A percentile compares a stretch with the other conserved stretches of the same genome.
These are phyloP conservation scores for Calonectria montana DNA, from an alignment of 2,329 filamentous ascomycete species.

Conservation along the genomic window DNA sequence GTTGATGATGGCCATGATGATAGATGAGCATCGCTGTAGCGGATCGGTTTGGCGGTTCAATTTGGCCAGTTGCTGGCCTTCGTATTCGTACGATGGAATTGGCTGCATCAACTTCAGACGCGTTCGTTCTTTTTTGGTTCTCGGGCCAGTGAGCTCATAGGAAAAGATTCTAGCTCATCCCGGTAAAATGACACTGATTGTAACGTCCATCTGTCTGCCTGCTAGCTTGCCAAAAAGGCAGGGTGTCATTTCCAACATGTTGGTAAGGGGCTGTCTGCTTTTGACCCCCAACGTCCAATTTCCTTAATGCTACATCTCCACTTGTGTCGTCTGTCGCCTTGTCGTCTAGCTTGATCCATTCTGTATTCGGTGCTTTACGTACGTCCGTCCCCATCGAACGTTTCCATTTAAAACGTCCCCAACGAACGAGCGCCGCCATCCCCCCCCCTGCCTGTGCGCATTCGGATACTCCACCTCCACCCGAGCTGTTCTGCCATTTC, in stretches of 20 bases:
- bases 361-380: conserved; percentile 20
- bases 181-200: background rate
- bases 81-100: conserved; percentile 2
- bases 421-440: conserved; percentile 12
- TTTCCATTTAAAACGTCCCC: conserved; percentile 11
- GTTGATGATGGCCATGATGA: background rate
- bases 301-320: conserved; percentile 41
- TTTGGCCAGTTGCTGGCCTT: background rate
- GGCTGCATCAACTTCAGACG: background rate
- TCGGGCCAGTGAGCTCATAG: background rate
- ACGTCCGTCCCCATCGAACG: conserved; percentile 6
- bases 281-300: conserved; percentile 36
- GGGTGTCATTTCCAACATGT: conserved; percentile 11
- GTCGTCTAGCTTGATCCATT: conserved; percentile 23
- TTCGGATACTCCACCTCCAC: conserved; percentile 19
- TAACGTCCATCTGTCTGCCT: background rate
- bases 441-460: conserved; percentile 8
- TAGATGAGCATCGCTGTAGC: background rate
- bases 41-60: background rate
- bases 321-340: conserved; percentile 15
- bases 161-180: background rate
- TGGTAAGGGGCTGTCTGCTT: conserved; percentile 36
- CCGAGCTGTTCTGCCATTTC: conserved; percentile 18
- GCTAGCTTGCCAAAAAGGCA: background rate
- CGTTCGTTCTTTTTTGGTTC: background rate